A percentile compares a stretch with the other conserved stretches of the same genome.
Evolutionary conservation across 1,139 yeast species (phyloP).

Genomic region (Pichia sp.): DNA sequence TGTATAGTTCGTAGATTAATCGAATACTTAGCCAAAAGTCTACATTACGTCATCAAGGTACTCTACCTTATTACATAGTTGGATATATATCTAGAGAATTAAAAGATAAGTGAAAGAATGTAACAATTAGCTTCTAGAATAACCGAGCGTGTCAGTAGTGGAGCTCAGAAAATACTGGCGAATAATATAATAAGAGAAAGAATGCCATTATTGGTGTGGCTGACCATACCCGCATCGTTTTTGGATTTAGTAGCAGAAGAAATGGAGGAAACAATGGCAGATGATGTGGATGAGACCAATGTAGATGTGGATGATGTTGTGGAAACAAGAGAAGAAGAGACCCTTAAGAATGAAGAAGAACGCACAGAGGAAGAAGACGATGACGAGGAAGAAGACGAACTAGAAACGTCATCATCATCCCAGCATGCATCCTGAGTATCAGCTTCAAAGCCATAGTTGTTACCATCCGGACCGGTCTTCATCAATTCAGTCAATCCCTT

Average conservation of each 20-base stretch:
- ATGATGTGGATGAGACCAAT: constrained; percentile 14
- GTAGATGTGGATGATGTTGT: constrained; percentile 18
- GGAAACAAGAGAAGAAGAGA: constrained; percentile 14
- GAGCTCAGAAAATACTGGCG: too few species aligned
- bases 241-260: constrained; percentile 6
- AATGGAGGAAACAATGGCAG: constrained; percentile 9
- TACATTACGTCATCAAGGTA: too few species aligned
- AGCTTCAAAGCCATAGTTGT: constrained; percentile 62
- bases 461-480: constrained; percentile 64
- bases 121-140: too few species aligned
- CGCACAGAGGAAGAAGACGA: constrained; percentile 8
- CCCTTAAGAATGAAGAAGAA: constrained; percentile 24
- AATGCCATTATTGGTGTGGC: not conserved
- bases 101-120: too few species aligned
- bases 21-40: too few species aligned
- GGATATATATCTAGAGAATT: too few species aligned
- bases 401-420: constrained; percentile 27
- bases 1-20: too few species aligned
- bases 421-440: constrained; percentile 69
- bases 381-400: constrained; percentile 20
- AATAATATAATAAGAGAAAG: not conserved
- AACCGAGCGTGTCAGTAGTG: too few species aligned
- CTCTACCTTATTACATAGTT: too few species aligned
- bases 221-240: constrained; percentile 7
- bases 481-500: constrained; percentile 40